phyloP scores from a whole-genome alignment of 1,284 basidiomycete genomes.

The Boletellus deceptivus region DNA sequence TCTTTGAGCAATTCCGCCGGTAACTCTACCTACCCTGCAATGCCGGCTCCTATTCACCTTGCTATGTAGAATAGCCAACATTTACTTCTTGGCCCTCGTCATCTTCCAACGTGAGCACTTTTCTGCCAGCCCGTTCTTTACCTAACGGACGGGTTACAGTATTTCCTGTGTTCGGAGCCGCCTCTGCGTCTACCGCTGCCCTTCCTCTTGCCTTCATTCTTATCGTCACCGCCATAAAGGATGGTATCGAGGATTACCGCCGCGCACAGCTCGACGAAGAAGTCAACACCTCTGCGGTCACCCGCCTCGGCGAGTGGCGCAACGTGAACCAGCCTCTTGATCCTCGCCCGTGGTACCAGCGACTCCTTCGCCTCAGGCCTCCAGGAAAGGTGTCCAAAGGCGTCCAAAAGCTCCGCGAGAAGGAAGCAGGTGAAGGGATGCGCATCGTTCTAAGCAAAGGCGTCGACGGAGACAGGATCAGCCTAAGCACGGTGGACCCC shows the following conservation, averaged over 20 bases:
- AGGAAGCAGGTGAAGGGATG: conserved; percentile 70
- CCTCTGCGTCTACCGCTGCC: conserved; percentile 80
- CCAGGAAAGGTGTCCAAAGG: conserved; percentile 82
- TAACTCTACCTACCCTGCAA: conserved; percentile 27
- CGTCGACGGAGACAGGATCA: conserved; percentile 38
- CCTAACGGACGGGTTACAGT: conserved; percentile 43
- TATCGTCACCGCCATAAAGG: conserved; percentile 89
- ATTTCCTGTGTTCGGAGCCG: conserved; percentile 89
- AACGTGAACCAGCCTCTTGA: conserved; percentile 89
- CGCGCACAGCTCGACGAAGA: conserved; percentile 85
- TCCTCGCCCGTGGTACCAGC: conserved; percentile 73
- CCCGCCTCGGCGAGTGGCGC: conserved; percentile 82
- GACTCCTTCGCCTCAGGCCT: conserved; percentile 60
- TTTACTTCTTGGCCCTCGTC: conserved; percentile 88
- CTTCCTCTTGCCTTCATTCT: conserved; percentile 89
- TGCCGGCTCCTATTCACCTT: neutral
- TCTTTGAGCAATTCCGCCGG: conserved; percentile 89
- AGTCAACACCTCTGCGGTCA: conserved; percentile 88
- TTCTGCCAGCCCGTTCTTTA: neutral
- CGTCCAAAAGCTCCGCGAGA: conserved; percentile 80
- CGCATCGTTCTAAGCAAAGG: conserved; percentile 62
- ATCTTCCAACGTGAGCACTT: conserved; percentile 67
- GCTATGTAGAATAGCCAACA: conserved; percentile 73
- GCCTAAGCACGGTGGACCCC: conserved; percentile 39
- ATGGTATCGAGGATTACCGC: conserved; percentile 92